These are phyloP conservation scores for Yamadazyma triangularis DNA, from an alignment of 1,139 yeast species.

Conservation along the genomic window DNA sequence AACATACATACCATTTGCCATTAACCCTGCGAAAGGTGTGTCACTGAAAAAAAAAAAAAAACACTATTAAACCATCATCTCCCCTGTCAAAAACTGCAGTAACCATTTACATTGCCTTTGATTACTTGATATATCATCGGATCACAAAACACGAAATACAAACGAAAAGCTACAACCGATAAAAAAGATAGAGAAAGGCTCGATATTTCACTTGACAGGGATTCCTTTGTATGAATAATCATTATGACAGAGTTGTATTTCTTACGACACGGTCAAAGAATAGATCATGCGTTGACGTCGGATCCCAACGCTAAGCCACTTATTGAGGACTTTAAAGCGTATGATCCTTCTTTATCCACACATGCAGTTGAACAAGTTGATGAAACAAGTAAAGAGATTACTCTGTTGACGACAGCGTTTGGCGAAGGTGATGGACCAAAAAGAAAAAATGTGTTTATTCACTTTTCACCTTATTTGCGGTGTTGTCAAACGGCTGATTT, in stretches of 20 bases:
- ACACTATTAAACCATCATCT: too few relatives aligned
- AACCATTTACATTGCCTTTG: too few relatives aligned
- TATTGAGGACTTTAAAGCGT: constrained; percentile 25
- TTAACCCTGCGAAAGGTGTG: too few relatives aligned
- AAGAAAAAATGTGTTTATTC: constrained; percentile 34
- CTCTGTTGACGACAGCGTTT: constrained; percentile 23
- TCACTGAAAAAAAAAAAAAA: too few relatives aligned
- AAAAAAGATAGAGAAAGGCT: too few relatives aligned
- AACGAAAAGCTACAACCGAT: too few relatives aligned
- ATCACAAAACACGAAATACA: too few relatives aligned
- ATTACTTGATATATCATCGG: too few relatives aligned
- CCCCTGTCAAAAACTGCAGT: too few relatives aligned
- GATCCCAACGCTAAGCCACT: constrained; percentile 27
- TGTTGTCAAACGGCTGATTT: constrained; percentile 46
- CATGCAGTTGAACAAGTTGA: constrained; percentile 27
- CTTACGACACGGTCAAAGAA: constrained; percentile 44
- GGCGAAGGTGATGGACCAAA: constrained; percentile 13
- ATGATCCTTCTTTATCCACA: constrained; percentile 38
- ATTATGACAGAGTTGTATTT: constrained; percentile 43
- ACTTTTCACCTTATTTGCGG: constrained; percentile 42
- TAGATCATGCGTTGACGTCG: constrained; percentile 32
- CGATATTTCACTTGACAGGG: too few relatives aligned
- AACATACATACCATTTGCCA: too few relatives aligned
- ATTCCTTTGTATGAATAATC: too few relatives aligned
- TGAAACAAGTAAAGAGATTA: constrained; percentile 27